Evolutionary conservation across 2,329 filamentous ascomycete genomes (phyloP).

Genomic region (Colletotrichum spinosum): DNA sequence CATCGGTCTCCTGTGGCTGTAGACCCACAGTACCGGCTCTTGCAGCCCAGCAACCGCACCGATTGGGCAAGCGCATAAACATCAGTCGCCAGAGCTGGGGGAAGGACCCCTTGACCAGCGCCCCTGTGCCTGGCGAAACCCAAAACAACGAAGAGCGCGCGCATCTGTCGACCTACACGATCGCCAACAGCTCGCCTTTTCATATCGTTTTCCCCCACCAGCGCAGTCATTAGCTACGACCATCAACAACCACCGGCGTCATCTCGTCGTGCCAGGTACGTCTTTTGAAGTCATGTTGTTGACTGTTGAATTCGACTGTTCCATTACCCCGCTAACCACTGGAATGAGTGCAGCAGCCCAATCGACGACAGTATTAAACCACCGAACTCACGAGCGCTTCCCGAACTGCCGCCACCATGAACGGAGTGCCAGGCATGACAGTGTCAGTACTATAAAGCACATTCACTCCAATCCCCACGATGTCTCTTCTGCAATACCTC

Average conservation of each 20-base stretch:
- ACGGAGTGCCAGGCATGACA: conserved; percentile 32
- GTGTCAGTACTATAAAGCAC: conserved; percentile 37
- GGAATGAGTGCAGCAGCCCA: conserved; percentile 48
- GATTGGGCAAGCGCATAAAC: conserved; percentile 38
- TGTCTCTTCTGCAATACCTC: conserved; percentile 38
- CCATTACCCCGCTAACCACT: conserved; percentile 56
- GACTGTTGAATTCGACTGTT: conserved; percentile 25
- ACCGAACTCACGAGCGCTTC: conserved; percentile 22
- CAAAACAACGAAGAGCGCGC: conserved; percentile 29
- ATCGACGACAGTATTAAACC: conserved; percentile 29
- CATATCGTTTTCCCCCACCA: conserved; percentile 1
- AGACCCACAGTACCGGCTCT: conserved; percentile 2
- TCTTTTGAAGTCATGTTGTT: conserved; percentile 2
- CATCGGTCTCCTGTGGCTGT: conserved; percentile 12
- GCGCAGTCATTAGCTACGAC: no score
- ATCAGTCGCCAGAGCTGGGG: conserved; percentile 24
- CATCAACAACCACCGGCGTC: conserved; percentile 3
- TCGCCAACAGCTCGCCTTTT: conserved; percentile 1
- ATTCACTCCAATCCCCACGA: conserved; percentile 22
- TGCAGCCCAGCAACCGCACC: conserved; percentile 38
- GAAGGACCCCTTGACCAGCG: conserved; percentile 30
- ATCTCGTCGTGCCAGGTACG: conserved; percentile 21
- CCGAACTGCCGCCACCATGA: conserved; percentile 31
- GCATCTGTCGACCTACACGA: conserved; percentile 9
- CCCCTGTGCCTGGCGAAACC: conserved; percentile 16